phyloP scores from a whole-genome alignment of 2,329 filamentous ascomycete species.

The Exserohilum rostratum region DNA sequence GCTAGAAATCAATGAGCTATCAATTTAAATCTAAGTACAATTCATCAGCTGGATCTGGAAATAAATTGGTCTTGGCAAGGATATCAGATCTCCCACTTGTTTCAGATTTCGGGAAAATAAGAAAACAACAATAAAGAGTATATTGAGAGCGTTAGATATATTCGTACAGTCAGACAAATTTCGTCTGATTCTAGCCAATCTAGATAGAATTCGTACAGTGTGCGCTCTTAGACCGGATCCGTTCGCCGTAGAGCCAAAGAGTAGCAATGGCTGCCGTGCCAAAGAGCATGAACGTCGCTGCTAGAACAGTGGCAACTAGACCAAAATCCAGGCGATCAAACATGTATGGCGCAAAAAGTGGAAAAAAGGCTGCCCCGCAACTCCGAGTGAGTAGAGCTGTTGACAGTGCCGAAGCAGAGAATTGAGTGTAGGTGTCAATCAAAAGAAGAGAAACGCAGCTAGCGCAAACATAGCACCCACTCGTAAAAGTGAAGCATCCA shows the following conservation, averaged over 20 bases:
- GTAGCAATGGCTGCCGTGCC: background rate
- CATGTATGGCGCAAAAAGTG: slow-evolving; percentile 46
- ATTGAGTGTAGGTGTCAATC: slow-evolving; percentile 18
- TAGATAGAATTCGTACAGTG: background rate
- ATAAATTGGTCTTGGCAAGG: no score
- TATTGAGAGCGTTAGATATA: no score
- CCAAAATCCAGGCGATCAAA: slow-evolving; percentile 45
- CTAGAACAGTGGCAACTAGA: background rate
- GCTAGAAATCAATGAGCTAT: no score
- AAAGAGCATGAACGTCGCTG: background rate
- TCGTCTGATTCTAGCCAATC: background rate
- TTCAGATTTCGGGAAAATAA: no score
- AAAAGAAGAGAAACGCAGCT: background rate
- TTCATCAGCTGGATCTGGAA: no score
- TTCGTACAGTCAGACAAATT: no score
- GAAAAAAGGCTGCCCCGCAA: slow-evolving; percentile 36
- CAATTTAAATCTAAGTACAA: no score
- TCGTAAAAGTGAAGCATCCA: slow-evolving; percentile 56
- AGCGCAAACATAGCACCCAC: background rate
- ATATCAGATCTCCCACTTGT: no score
- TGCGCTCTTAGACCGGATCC: background rate
- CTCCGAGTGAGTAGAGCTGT: background rate
- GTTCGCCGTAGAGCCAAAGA: background rate
- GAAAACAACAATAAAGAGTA: no score
- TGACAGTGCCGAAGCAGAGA: background rate